Evolutionary conservation across 2,329 filamentous ascomycete genomes (phyloP).

Genomic region (Dendryphion nanum): DNA sequence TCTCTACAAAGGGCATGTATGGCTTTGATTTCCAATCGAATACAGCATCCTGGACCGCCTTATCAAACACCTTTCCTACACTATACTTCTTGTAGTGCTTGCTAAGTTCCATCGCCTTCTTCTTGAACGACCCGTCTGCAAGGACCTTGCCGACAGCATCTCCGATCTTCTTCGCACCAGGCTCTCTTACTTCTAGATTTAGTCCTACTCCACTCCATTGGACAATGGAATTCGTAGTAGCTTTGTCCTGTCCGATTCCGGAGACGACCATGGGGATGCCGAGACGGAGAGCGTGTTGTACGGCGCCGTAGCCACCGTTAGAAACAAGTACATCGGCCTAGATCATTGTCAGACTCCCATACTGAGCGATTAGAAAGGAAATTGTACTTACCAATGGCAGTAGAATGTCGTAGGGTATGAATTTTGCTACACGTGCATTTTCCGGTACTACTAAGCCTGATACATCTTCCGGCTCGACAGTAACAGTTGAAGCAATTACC

Average conservation of each 20-base stretch:
- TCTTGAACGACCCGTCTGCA: slow-evolving; percentile 12
- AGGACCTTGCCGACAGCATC: slow-evolving; percentile 15
- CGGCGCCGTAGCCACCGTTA: slow-evolving; percentile 52
- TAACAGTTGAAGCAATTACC: slow-evolving; percentile 38
- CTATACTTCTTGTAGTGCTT: slow-evolving; percentile 19
- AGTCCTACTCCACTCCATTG: slow-evolving; percentile 48
- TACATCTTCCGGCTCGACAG: slow-evolving; percentile 24
- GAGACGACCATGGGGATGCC: slow-evolving; percentile 51
- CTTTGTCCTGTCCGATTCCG: slow-evolving; percentile 41
- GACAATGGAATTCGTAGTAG: slow-evolving; percentile 42
- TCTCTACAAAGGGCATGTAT: background rate
- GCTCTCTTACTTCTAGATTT: slow-evolving; percentile 42
- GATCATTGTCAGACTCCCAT: background rate
- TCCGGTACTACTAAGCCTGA: slow-evolving; percentile 26
- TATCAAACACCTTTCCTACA: slow-evolving; percentile 14
- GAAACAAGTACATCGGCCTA: slow-evolving; percentile 45
- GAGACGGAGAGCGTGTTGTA: slow-evolving; percentile 46
- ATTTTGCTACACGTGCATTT: slow-evolving; percentile 49
- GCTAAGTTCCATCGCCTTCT: slow-evolving; percentile 17
- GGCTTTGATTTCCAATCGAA: slow-evolving; percentile 8
- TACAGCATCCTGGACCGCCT: slow-evolving; percentile 15
- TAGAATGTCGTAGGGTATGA: slow-evolving; percentile 50
- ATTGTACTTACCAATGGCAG: slow-evolving; percentile 32
- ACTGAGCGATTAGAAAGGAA: background rate
- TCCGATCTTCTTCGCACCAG: slow-evolving; percentile 15